Evolutionary conservation across 2,329 filamentous ascomycete species (phyloP).

Genomic region (Phyllosticta citriasiana): DNA sequence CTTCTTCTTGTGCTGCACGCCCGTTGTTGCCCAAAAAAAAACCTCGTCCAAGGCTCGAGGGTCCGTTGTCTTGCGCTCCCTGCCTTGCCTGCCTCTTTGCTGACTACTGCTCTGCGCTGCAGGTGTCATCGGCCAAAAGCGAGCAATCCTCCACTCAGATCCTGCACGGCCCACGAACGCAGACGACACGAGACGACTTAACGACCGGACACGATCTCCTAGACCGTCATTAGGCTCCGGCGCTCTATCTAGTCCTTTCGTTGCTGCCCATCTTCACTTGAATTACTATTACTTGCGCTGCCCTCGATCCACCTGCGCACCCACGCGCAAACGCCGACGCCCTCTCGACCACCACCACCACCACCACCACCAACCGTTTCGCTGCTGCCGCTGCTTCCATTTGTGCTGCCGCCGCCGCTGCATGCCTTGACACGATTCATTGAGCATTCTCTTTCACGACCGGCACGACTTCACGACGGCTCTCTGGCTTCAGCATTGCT

Average conservation of each 20-base stretch:
- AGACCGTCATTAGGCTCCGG: slow-evolving; percentile 3
- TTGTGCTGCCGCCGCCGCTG: slow-evolving; percentile 4
- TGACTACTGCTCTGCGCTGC: background rate
- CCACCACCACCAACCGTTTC: background rate
- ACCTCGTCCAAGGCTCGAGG: slow-evolving; percentile 13
- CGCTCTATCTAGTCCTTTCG: slow-evolving; percentile 7
- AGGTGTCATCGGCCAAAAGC: background rate
- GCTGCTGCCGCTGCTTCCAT: background rate
- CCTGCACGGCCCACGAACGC: slow-evolving; percentile 4
- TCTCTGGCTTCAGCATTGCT: slow-evolving; percentile 29
- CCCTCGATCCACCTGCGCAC: slow-evolving; percentile 6
- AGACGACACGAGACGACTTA: slow-evolving; percentile 8
- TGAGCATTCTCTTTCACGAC: slow-evolving; percentile 28
- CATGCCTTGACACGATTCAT: slow-evolving; percentile 14
- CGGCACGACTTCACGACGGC: slow-evolving; percentile 32
- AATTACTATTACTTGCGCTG: slow-evolving; percentile 1
- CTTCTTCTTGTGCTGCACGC: slow-evolving; percentile 16
- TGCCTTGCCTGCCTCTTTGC: background rate
- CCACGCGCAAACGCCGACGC: slow-evolving; percentile 5
- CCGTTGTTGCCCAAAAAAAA: background rate
- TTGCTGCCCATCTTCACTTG: slow-evolving; percentile 8
- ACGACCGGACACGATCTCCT: slow-evolving; percentile 10
- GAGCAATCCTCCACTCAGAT: background rate
- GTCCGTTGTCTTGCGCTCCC: slow-evolving; percentile 1
- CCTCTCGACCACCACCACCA: slow-evolving; percentile 3